Evolutionary conservation across 805 yeast genomes (phyloP).

Genomic region (Tetrapisispora taiwanensis): DNA sequence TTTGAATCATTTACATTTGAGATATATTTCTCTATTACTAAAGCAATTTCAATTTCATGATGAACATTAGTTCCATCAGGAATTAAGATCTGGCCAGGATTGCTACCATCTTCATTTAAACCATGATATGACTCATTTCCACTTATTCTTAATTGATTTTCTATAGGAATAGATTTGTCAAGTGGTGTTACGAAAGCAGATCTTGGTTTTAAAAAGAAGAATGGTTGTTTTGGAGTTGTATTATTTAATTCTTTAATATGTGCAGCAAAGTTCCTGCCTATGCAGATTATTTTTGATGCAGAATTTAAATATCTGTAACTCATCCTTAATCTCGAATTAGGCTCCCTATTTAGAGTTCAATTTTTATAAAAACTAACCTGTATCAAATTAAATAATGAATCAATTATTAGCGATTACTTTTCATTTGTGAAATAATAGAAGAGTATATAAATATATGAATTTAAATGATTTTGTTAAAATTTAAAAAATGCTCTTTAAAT

Average conservation of each 20-base stretch:
- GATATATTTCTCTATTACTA: slow-evolving; percentile 55
- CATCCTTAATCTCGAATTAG: not conserved
- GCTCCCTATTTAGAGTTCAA: too few relatives aligned
- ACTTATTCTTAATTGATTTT: not conserved
- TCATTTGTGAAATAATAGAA: too few relatives aligned
- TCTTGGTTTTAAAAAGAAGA: slow-evolving; percentile 84
- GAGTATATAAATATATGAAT: too few relatives aligned
- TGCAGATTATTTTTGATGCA: slow-evolving; percentile 79
- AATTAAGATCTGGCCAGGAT: slow-evolving; percentile 66
- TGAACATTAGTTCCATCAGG: slow-evolving; percentile 77
- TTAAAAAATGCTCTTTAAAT: too few relatives aligned
- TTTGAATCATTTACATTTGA: slow-evolving; percentile 46
- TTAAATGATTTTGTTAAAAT: too few relatives aligned
- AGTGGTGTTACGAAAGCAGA: slow-evolving; percentile 60
- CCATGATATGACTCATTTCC: slow-evolving; percentile 15
- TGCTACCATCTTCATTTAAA: slow-evolving; percentile 22
- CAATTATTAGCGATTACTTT: too few relatives aligned
- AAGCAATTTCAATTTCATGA: slow-evolving; percentile 89
- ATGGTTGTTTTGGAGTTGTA: slow-evolving; percentile 72
- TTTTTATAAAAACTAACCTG: too few relatives aligned
- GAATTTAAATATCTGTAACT: slow-evolving; percentile 38
- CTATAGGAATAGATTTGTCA: slow-evolving; percentile 14
- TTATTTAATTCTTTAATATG: slow-evolving; percentile 88
- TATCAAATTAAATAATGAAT: too few relatives aligned
- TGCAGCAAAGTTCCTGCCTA: slow-evolving; percentile 96